These are phyloP conservation scores for Trichoderma parareesei DNA, from an alignment of 495 filamentous ascomycete genomes.

Conservation along the genomic window DNA sequence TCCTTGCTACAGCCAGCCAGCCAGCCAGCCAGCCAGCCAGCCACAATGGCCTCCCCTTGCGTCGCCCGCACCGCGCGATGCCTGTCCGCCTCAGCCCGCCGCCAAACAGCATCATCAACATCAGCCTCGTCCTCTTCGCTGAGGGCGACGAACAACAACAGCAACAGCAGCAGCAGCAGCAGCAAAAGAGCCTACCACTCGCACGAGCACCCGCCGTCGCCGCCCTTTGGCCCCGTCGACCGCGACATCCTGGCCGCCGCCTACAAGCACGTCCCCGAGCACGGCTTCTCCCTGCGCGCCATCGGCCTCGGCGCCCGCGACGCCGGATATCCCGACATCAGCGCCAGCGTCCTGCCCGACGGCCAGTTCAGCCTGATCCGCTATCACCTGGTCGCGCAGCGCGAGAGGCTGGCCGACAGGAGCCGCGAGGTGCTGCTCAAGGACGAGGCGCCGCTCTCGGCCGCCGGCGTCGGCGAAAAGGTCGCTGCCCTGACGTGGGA, in stretches of 20 bases:
- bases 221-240: slow-evolving; percentile 65
- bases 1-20: too few species aligned
- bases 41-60: not conserved
- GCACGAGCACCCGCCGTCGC: slow-evolving; percentile 48
- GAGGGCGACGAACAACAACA: too few species aligned
- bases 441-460: slow-evolving; percentile 18
- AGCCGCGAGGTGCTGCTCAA: slow-evolving; percentile 21
- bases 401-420: slow-evolving; percentile 31
- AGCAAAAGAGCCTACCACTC: slow-evolving; percentile 59
- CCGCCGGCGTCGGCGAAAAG: slow-evolving; percentile 32
- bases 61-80: not conserved
- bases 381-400: slow-evolving; percentile 68
- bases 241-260: slow-evolving; percentile 70
- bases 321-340: slow-evolving; percentile 77
- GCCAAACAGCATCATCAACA: not conserved
- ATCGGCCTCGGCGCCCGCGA: slow-evolving; percentile 73
- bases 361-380: slow-evolving; percentile 74
- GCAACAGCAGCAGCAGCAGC: too few species aligned
- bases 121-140: not conserved
- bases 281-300: slow-evolving; percentile 70
- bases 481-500: slow-evolving; percentile 60
- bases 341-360: slow-evolving; percentile 69
- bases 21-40: not conserved
- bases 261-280: slow-evolving; percentile 64
- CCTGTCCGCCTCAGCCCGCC: not conserved